Conservation (phyloP, 2,329 filamentous ascomycete genomes). For the Lomentospora prolificans region DNA sequence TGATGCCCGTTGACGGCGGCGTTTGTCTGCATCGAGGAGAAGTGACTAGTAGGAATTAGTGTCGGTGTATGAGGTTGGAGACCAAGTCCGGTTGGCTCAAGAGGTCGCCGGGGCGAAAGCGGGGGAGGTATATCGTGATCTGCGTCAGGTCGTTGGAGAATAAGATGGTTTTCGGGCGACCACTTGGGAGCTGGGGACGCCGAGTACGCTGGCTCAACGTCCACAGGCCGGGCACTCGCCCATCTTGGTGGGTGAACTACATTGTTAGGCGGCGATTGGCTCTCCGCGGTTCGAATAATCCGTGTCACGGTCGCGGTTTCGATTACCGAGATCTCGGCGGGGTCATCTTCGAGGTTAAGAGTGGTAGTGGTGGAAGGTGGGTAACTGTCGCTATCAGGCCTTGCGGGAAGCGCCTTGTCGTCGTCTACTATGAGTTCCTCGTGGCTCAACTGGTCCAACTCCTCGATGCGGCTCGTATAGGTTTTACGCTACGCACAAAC, state of each 20-base stretch:
- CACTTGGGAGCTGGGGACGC: constrained; percentile 17
- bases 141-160: constrained; percentile 41
- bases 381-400: constrained; percentile 45
- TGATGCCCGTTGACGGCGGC: constrained; percentile 28
- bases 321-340: constrained; percentile 33
- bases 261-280: neutral
- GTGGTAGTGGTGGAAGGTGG: constrained; percentile 27
- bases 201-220: neutral
- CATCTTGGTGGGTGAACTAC: neutral
- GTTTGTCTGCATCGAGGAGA: constrained; percentile 12
- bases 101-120: constrained; percentile 53
- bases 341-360: constrained; percentile 26
- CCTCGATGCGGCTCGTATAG: constrained; percentile 81
- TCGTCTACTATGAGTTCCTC: constrained; percentile 28
- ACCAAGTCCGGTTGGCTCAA: neutral
- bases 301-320: constrained; percentile 43
- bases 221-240: neutral
- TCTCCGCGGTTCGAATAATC: constrained; percentile 31
- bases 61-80: constrained; percentile 30
- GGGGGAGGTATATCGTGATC: constrained; percentile 59
- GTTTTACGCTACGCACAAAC: constrained; percentile 57
- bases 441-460: constrained; percentile 64
- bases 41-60: constrained; percentile 22
- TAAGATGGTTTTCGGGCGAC: constrained; percentile 15
- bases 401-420: constrained; percentile 67